Base-by-base conservation (phyloP, 2,329 filamentous ascomycete species). In the Xylaria sp. region DNA sequence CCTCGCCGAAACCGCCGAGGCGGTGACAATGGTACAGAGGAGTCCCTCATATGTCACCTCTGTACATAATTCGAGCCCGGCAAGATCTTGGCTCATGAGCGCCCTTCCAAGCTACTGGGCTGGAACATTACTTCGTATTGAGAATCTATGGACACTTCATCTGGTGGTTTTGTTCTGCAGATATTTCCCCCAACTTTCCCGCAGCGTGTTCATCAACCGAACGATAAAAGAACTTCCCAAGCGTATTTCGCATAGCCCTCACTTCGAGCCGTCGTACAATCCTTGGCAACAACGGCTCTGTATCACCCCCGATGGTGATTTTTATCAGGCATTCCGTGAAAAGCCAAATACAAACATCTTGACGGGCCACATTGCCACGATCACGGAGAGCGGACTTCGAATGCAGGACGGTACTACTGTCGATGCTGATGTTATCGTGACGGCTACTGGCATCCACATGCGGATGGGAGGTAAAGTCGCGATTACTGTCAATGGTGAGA, bases 11-110 rank as follows among this genome's bases (percentile, higher is more conserved):
- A 87, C 85, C 47, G 92, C 91, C 5, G 81, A 80, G 5, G 85
- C 87, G 16, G 89, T 94, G 32, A 95, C 92, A 1, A 93, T 95
- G 88, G 85, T 97, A 2, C 93, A 97, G 80, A 88, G 93, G 65
- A 93, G 90, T 54, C 93, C 93, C 0, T 87, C 86, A 0, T 94
- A 93, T 75, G 85, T 94, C 64, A 23, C 60, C 2, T 23, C 65
- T 10, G 10, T 51, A 29, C 48, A 1, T 2, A 73, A 73, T 21
- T 93, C 71, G 83, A 88, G 54, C 89, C 88, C 1, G 87, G 90
- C 69, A 25, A 60, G n/a, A 18, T 60, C 65, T 18, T 65, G 61
- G 59, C 18, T 70, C 3, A 60, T 59, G 53, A 71, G 51, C 29
- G 13, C 59, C 13, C 47, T 71, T 5, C 65, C 74, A 23, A 50